Evolutionary conservation across 768 basidiomycete genomes (phyloP).

Genomic region (Sporobolomyces phaffii): DNA sequence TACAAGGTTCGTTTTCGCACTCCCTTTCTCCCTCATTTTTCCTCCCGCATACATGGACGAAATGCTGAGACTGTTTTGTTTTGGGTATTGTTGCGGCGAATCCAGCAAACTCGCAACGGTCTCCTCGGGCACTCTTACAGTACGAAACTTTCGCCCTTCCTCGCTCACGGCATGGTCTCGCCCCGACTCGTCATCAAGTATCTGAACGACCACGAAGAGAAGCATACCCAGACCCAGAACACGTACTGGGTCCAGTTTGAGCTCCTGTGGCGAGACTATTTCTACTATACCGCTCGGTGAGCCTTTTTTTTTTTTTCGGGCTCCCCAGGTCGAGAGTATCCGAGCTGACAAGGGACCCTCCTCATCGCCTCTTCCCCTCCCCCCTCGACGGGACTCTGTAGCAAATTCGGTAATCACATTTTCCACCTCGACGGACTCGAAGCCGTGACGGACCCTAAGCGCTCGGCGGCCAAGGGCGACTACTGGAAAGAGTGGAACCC

Average conservation of each 20-base stretch:
- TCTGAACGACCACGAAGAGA: conserved; percentile 36
- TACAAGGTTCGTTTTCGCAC: conserved; percentile 46
- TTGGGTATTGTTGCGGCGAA: neutral
- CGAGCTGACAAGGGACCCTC: too few species aligned
- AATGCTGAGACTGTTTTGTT: neutral
- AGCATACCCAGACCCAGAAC: conserved; percentile 46
- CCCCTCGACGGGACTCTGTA: neutral
- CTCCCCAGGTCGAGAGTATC: neutral
- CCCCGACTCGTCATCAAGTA: conserved; percentile 36
- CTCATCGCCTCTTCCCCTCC: too few species aligned
- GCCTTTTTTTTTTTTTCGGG: neutral
- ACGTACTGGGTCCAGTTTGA: conserved; percentile 48
- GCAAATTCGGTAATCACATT: conserved; percentile 45
- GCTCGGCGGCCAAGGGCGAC: conserved; percentile 35
- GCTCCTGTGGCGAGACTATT: conserved; percentile 51
- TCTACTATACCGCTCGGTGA: conserved; percentile 45
- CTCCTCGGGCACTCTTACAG: conserved; percentile 49
- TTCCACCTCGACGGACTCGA: conserved; percentile 49
- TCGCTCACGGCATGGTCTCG: conserved; percentile 46
- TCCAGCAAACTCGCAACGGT: conserved; percentile 47
- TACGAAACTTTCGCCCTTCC: conserved; percentile 50
- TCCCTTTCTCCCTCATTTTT: too few species aligned
- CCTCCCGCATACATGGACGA: neutral
- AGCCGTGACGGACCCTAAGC: conserved; percentile 43
- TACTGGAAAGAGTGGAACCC: conserved; percentile 42